Conservation (phyloP, 345 rosid species). For the Aegle marmelos region DNA sequence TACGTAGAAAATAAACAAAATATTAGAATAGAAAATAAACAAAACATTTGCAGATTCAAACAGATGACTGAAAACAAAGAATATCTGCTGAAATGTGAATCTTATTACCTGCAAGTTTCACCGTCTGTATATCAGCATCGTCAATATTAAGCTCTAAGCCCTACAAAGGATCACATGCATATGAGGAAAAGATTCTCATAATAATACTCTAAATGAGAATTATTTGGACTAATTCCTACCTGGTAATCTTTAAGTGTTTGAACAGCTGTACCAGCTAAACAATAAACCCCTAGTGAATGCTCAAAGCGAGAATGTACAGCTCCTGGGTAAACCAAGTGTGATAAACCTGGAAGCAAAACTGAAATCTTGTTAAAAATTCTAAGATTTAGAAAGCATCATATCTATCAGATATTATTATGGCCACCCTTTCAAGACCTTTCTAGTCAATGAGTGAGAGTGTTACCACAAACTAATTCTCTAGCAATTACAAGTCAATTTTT, state of each 20-base stretch:
- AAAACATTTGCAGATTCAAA: neutral
- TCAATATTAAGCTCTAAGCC: constrained; percentile 63
- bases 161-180: constrained; percentile 25
- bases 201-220: neutral
- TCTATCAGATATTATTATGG: neutral
- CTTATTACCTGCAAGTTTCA: constrained; percentile 62
- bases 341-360: constrained; percentile 34
- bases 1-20: constrained; percentile 17
- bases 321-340: constrained; percentile 65
- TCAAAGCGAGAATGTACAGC: constrained; percentile 73
- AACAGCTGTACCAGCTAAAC: constrained; percentile 63
- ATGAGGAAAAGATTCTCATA: constrained; percentile 5
- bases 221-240: constrained; percentile 24
- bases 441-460: neutral
- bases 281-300: constrained; percentile 69
- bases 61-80: neutral
- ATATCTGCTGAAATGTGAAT: neutral
- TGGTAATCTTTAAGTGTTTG: constrained; percentile 41
- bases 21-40: neutral
- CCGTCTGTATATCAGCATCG: constrained; percentile 49
- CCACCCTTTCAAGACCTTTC: neutral
- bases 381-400: neutral
- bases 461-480: too few relatives aligned
- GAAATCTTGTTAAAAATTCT: neutral
- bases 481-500: neutral